These are phyloP conservation scores for Endocalyx cinctus DNA, from an alignment of 2,329 filamentous ascomycete genomes.

Conservation along the genomic window DNA sequence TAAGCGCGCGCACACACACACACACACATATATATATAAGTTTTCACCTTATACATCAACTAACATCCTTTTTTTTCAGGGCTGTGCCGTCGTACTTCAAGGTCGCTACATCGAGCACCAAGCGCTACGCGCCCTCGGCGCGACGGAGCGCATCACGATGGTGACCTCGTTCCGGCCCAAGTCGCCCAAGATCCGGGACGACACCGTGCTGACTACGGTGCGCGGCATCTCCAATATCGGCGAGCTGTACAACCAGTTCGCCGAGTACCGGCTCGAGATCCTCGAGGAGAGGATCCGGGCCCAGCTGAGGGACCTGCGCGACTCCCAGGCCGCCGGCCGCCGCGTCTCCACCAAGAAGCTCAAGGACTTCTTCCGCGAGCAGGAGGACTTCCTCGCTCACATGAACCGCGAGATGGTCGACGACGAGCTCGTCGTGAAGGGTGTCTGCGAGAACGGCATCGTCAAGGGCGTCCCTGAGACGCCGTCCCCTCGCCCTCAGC, in stretches of 20 bases:
- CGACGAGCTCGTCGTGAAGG: conserved; percentile 18
- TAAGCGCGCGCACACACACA: too few relatives aligned
- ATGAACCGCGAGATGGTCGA: conserved; percentile 30
- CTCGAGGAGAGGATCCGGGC: conserved; percentile 52
- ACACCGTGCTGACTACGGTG: conserved; percentile 56
- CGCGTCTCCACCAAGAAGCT: conserved; percentile 22
- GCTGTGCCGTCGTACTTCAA: conserved; percentile 60
- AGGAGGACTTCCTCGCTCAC: conserved; percentile 28
- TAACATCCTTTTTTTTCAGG: conserved; percentile 34
- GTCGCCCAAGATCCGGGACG: conserved; percentile 49
- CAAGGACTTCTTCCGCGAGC: conserved; percentile 28
- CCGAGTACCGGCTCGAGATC: conserved; percentile 59
- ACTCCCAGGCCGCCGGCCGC: conserved; percentile 22
- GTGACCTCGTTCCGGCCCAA: conserved; percentile 63
- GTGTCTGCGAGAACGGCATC: too few relatives aligned
- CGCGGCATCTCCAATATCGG: conserved; percentile 52
- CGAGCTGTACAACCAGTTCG: conserved; percentile 57
- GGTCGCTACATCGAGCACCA: conserved; percentile 64
- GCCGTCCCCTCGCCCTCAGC: conserved; percentile 13
- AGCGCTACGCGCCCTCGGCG: conserved; percentile 54
- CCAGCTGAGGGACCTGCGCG: conserved; percentile 39
- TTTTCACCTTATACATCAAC: conserved; percentile 4
- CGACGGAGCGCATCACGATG: conserved; percentile 59
- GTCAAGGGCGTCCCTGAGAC: conserved; percentile 18
- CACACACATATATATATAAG: too few relatives aligned